These are phyloP conservation scores for Gnaphalium uliginosum DNA, from an alignment of 129 eudicot species.

Conservation along the genomic window DNA sequence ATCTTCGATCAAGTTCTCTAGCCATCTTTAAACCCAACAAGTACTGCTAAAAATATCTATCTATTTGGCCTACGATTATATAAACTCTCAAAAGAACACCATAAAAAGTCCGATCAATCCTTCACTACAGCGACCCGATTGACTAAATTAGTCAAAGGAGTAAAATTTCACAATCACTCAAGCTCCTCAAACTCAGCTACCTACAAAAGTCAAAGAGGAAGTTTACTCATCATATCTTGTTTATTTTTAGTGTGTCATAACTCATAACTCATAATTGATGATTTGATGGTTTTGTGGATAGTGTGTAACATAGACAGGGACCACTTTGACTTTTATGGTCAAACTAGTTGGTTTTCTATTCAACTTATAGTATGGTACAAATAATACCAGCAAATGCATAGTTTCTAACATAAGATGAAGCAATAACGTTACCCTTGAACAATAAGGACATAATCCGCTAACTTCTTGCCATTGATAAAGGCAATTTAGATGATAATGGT, in stretches of 20 bases:
- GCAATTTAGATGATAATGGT: conserved; percentile 71
- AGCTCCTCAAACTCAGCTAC: conserved; percentile 30
- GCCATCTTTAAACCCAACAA: no score
- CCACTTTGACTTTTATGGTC: conserved; percentile 21
- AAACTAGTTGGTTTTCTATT: neutral
- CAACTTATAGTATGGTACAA: neutral
- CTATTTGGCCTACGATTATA: no score
- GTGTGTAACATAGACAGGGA: neutral
- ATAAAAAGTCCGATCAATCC: neutral
- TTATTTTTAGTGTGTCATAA: neutral
- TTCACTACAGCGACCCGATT: conserved; percentile 2
- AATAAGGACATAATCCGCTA: conserved; percentile 55
- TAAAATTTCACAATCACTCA: neutral
- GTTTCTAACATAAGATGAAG: neutral
- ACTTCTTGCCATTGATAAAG: conserved; percentile 74
- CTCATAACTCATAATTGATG: no score
- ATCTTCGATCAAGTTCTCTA: no score
- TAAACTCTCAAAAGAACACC: no score
- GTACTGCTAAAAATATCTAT: no score
- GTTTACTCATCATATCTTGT: neutral
- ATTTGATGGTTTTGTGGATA: conserved; percentile 1
- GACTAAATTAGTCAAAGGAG: conserved; percentile 14
- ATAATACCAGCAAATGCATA: neutral
- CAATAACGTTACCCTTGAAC: conserved; percentile 42
- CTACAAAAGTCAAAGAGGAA: conserved; percentile 24